Evolutionary conservation across 148 eudicot species (phyloP).

Genomic region (Cornus kousa): DNA sequence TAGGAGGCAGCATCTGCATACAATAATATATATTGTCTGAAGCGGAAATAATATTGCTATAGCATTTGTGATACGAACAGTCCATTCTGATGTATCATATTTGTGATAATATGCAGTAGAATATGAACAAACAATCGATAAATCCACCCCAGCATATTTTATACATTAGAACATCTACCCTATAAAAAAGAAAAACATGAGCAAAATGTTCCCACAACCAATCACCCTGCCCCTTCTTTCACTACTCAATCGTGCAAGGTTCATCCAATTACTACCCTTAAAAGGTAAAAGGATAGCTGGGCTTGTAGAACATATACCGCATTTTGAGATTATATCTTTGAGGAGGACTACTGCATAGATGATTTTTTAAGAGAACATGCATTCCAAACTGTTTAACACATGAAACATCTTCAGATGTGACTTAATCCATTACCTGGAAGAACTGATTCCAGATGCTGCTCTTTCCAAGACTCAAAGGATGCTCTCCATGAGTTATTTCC

Average conservation of each 20-base stretch:
- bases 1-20: background rate
- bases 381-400: background rate
- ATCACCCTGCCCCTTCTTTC: background rate
- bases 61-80: background rate
- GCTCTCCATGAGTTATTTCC: conserved; percentile 73
- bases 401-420: background rate
- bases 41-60: conserved; percentile 4
- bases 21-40: background rate
- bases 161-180: background rate
- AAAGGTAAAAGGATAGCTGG: background rate
- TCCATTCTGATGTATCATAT: background rate
- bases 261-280: background rate
- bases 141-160: background rate
- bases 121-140: background rate
- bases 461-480: conserved; percentile 93
- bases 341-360: background rate
- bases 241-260: background rate
- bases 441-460: conserved; percentile 94
- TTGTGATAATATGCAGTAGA: background rate
- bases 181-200: background rate
- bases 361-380: background rate
- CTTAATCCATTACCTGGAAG: conserved; percentile 64
- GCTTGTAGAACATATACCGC: background rate
- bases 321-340: background rate
- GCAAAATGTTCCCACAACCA: background rate